phyloP scores from a whole-genome alignment of 768 basidiomycete species.

The Aureoboletus auriporus region DNA sequence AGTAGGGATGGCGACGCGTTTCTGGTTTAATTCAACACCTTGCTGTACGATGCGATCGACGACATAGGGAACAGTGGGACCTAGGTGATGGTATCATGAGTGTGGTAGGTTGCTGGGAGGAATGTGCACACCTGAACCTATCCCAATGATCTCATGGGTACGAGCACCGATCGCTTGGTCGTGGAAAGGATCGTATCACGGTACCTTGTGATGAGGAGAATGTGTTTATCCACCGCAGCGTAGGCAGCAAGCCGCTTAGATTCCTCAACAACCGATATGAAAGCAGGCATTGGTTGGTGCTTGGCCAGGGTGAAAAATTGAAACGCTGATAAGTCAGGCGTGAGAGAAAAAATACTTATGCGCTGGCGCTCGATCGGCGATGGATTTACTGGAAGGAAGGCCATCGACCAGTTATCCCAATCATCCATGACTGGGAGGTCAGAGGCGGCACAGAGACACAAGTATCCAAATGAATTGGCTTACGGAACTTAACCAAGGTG shows the following conservation, averaged over 20 bases:
- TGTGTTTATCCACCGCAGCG: slow-evolving; percentile 89
- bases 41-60: slow-evolving; percentile 92
- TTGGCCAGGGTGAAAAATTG: not conserved
- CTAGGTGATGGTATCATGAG: slow-evolving; percentile 31
- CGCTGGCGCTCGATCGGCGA: slow-evolving; percentile 2
- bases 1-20: slow-evolving; percentile 86
- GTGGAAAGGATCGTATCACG: slow-evolving; percentile 12
- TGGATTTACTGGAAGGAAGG: slow-evolving; percentile 7
- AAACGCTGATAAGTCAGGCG: slow-evolving; percentile 4
- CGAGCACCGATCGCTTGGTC: slow-evolving; percentile 1
- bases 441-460: not conserved
- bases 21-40: slow-evolving; percentile 68
- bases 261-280: slow-evolving; percentile 57
- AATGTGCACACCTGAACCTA: slow-evolving; percentile 64
- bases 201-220: slow-evolving; percentile 77
- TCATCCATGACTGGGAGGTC: not conserved
- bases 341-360: too few relatives aligned
- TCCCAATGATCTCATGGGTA: slow-evolving; percentile 68
- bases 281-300: not conserved
- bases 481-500: slow-evolving; percentile 12
- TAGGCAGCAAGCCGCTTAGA: slow-evolving; percentile 91
- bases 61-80: slow-evolving; percentile 94
- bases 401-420: too few relatives aligned
- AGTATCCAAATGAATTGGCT: slow-evolving; percentile 2
- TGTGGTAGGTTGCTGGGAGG: not conserved